Evolutionary conservation across 306 rosid genomes (phyloP), one percentile per base, ranked within the genome.

Genomic region (Comarum palustre): DNA sequence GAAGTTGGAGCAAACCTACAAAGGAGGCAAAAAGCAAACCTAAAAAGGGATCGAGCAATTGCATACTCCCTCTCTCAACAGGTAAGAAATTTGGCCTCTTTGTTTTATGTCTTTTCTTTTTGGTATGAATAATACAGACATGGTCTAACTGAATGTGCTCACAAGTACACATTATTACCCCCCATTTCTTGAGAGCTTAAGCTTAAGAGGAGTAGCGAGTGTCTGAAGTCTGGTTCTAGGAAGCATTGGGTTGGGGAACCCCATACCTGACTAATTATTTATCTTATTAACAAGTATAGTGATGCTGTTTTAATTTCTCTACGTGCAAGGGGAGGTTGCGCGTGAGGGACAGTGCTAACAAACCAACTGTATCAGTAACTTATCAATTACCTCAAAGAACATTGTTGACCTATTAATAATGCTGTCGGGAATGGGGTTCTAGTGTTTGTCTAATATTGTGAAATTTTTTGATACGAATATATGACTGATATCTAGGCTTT

Each of bases 21-120:
- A 27, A 80, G 82, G 86, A 87, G 89, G 79, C 88, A 86, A 78
- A 88, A 80, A 83, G 97, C 81, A 55, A 89, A 82, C 60, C 73
- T 88, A 68, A 86, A 86, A 84, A 89, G 90, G 83, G 97, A 88
- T 64, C 85, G 87, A 84, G 87, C 91, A 66, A 84, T 81, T 83
- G 83, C 90, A 48, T 90, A 89, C 72, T 82, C 92, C 45, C 31
- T 38, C 47, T 84, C 84, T 73, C 86, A 85, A 55, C 86, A 85
- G 94, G 97, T 93, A 86, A 81, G 65, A 27, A 20, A 55, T 38
- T 11, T 50, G 39, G 45, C 19, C 38, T 34, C 45, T 39, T 36
- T 5, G 6, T 10, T 22, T 45, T 22, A 29, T 36, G 13, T 14
- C 1, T 58, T 14, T 22, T 54, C 15, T 34, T 41, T 51, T 19